Conservation (phyloP, 768 basidiomycete species). For the Coprinellus micaceus region DNA sequence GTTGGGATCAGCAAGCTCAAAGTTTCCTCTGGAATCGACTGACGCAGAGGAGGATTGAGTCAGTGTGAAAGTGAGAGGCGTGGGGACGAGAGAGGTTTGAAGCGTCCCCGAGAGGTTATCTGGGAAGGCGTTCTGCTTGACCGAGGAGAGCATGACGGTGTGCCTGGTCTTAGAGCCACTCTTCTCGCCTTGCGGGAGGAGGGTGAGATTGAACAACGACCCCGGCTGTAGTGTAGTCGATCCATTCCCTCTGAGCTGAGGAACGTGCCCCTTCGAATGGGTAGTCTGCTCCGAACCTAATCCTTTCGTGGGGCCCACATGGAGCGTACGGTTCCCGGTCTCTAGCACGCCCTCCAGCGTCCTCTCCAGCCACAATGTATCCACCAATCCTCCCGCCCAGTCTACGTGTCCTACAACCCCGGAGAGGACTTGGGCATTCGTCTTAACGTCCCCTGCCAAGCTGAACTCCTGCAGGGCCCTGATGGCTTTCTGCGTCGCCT, state of each 20-base stretch:
- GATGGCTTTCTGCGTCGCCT: conserved; percentile 78
- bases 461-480: conserved; percentile 80
- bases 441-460: conserved; percentile 52
- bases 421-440: conserved; percentile 29
- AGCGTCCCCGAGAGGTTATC: conserved; percentile 31
- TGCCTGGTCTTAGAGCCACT: conserved; percentile 23
- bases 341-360: conserved; percentile 14
- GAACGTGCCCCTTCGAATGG: too few relatives aligned
- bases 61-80: conserved; percentile 28
- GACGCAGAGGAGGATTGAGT: conserved; percentile 29
- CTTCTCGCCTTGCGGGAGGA: conserved; percentile 10
- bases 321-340: conserved; percentile 7
- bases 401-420: conserved; percentile 30
- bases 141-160: conserved; percentile 28
- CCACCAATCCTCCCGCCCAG: conserved; percentile 28
- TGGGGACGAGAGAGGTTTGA: conserved; percentile 28
- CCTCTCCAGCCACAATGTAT: conserved; percentile 37
- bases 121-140: conserved; percentile 34
- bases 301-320: not conserved
- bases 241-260: not conserved
- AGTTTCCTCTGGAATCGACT: conserved; percentile 17
- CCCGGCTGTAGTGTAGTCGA: conserved; percentile 28
- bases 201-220: conserved; percentile 30
- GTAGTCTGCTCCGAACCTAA: not conserved
- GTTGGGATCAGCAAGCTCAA: conserved; percentile 35